Percentiles rank a stretch among this genome's conserved stretches.
phyloP scores from a whole-genome alignment of 441 rosid species.

The Dalechampia spathulata region DNA sequence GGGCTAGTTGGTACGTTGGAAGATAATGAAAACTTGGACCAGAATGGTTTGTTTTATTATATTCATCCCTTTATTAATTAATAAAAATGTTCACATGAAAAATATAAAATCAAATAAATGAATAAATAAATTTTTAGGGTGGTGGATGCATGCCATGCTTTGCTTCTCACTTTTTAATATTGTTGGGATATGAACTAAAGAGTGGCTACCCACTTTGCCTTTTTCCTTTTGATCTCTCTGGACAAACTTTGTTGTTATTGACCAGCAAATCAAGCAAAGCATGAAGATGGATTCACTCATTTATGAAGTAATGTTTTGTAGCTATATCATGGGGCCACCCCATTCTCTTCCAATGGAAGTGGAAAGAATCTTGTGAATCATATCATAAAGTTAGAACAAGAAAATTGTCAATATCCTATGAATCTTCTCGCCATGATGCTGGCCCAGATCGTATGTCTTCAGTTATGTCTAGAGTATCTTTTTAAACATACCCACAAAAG shows the following conservation, averaged over 20 bases:
- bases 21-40: constrained; percentile 19
- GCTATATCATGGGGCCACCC: not conserved
- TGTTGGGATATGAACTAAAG: not conserved
- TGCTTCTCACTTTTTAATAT: not conserved
- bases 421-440: too few species aligned
- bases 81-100: not conserved
- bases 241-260: too few species aligned
- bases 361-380: constrained; percentile 1
- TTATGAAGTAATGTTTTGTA: not conserved
- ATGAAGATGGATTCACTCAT: not conserved
- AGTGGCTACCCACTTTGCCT: not conserved
- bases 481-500: too few species aligned
- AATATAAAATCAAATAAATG: not conserved
- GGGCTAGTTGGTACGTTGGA: not conserved
- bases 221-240: not conserved
- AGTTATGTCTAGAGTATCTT: too few species aligned
- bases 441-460: too few species aligned
- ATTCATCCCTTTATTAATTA: not conserved
- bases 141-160: not conserved
- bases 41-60: constrained; percentile 5
- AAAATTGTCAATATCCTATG: too few species aligned
- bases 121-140: not conserved
- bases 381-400: constrained; percentile 6
- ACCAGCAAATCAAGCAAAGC: too few species aligned
- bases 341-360: not conserved